Base-by-base conservation (phyloP, 2,329 filamentous ascomycete genomes). In the Penicillium sclerotiorum region DNA sequence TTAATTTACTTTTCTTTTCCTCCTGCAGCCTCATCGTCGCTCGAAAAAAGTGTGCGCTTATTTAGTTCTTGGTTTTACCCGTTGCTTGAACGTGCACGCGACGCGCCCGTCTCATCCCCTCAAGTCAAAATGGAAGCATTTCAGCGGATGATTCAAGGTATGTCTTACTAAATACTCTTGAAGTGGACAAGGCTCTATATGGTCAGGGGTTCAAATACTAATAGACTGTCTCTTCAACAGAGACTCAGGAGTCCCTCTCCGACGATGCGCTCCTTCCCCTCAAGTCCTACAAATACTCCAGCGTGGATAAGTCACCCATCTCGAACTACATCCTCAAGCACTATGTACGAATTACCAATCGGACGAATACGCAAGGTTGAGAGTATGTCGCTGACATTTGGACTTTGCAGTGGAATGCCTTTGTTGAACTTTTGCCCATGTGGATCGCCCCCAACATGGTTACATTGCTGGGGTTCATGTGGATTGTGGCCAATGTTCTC, bases 381-480 rank as follows among this genome's bases (percentile, higher is more conserved):
- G 7, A 23, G 17, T 13, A 35, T 8, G 17, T 22, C 8, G 27
- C 33, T 47, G 36, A 47, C 22, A 32, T 17, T 23, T 18, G 12
- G 7, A 4, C 15, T 7, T 62, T 65, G 12, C 73, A 97, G 93
- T 99, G 94, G 94, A 97, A 96, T 82, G 90, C 86, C 58, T 92
- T 92, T 63, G 94, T 97, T 63, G 86, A 96, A 69, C 75, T 96
- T 35, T 76, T 99, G 64, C 94, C 94, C 57, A 76, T 96, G 83
- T 99, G 93, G 92, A 82, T 99, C 47, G 94, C 94, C 22, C 94
- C 94, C 27, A 99, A 99, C 69, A 94, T 96, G 86, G 93, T 99
- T 52, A 99, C 94, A 59, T 80, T 99, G 20, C 74, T 97, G 40
- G 94, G 94, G 50, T 99, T 97, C 80, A 86, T 88, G 75, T 97